Base-by-base conservation (phyloP, 2,329 filamentous ascomycete genomes). In the Monosporascus sp. region DNA sequence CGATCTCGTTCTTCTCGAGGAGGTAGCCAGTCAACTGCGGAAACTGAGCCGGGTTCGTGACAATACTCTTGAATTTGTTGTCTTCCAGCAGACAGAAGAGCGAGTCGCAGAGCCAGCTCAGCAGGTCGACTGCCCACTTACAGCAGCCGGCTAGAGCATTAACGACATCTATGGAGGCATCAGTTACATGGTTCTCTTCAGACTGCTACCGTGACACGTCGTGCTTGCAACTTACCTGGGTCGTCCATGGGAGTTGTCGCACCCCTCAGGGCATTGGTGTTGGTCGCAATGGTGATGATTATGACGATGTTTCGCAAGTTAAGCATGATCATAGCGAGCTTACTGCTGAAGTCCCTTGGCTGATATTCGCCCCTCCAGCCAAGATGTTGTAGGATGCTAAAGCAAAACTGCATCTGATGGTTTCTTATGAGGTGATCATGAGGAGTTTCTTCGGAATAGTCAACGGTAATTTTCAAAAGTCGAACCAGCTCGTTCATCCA, bases 361-460 rank as follows among this genome's bases (percentile, higher is more conserved):
- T 77, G 74, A 53, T 77, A 77, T 59, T 85, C 82, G 15, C 85
- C 85, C 44, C 77, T 79, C 65, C 88, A 92, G 3, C 88, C 89
- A 9, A 97, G 74, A 50, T 89, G 85, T 53, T 89, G 86, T 65
- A 95, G 84, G 27, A 94, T 82, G 63, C 89, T 89, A 14, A 97
- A 75, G 52, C 85, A 89, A 52, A 89, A 79, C 55, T 90, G 87
- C 46, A 97, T 79, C 37, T 84, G 78, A 3, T 78, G 75, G 62
- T 94, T 92, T 55, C 85, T 78, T 58, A 94, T 81, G 37, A 96
- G 74, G 54, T 85, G 78, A 65, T 93, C 85, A 60, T 88, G 82
- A 45, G 83, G 80, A 2, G 82, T 75, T 55, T 96, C 89, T 48
- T 89, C 81, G 0, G 90, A 88, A 65, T 92, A 95, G 70, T 97